These are phyloP conservation scores for Candida koratica DNA, from an alignment of 805 yeast genomes.

Conservation along the genomic window DNA sequence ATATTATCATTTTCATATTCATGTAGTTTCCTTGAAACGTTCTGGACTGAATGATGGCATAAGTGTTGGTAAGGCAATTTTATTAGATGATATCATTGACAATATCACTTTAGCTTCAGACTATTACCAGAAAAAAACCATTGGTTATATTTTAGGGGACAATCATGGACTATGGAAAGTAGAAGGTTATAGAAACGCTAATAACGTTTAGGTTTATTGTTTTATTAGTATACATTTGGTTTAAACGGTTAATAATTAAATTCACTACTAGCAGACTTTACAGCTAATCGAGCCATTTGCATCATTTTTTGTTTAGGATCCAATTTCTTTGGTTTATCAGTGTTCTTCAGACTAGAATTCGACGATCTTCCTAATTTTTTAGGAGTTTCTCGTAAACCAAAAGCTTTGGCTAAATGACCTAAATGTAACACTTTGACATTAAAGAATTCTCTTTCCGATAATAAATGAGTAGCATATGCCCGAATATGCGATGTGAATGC, in stretches of 20 bases:
- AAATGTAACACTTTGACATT: slow-evolving; percentile 80
- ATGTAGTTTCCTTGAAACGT: slow-evolving; percentile 71
- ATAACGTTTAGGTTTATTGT: slow-evolving; percentile 5
- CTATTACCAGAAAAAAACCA: slow-evolving; percentile 55
- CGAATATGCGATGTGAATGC: slow-evolving; percentile 88
- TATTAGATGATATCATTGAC: slow-evolving; percentile 79
- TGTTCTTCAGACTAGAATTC: slow-evolving; percentile 10
- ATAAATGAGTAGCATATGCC: slow-evolving; percentile 93
- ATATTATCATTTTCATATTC: slow-evolving; percentile 92
- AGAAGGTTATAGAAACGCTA: slow-evolving; percentile 17
- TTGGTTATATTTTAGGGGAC: slow-evolving; percentile 70
- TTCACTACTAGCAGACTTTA: slow-evolving; percentile 62
- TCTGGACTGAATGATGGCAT: slow-evolving; percentile 67
- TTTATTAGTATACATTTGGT: not conserved
- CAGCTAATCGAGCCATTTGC: slow-evolving; percentile 67
- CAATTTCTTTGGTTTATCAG: slow-evolving; percentile 47
- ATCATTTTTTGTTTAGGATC: slow-evolving; percentile 72
- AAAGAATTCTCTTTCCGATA: slow-evolving; percentile 74
- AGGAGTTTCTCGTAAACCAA: slow-evolving; percentile 93
- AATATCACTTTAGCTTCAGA: slow-evolving; percentile 53
- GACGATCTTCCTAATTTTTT: slow-evolving; percentile 58
- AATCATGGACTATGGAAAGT: slow-evolving; percentile 68
- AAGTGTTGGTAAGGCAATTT: slow-evolving; percentile 72
- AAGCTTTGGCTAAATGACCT: slow-evolving; percentile 94
- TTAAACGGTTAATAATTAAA: slow-evolving; percentile 50